Base-by-base conservation (phyloP, 2,329 filamentous ascomycete genomes). In the Aspergillus aculeatinus region DNA sequence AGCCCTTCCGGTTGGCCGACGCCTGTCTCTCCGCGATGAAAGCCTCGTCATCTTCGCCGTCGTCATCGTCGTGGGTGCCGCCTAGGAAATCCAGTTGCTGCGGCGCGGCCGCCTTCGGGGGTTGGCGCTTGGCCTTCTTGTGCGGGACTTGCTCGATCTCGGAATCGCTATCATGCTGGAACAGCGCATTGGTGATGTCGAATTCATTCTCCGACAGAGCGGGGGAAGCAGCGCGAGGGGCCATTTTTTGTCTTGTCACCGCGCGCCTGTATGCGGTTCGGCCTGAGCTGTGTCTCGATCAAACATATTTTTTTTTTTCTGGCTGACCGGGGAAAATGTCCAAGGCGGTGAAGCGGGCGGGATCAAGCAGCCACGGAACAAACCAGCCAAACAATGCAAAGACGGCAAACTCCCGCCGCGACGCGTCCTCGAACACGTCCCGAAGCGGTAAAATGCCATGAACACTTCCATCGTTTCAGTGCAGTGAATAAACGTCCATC, bases 21-120 rank as follows among this genome's bases (percentile, higher is more conserved):
- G 91, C 89, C 74, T 96, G 92, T 69, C 90, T 86, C 42, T 91
- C 85, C 10, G 93, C 92, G 76, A 99, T 99, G 71, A 97, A 98
- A 0, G 89, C 89, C 72, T 90, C 93, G 72, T 99, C 92, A 19
- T 80, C 82, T 47, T 81, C 80, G 57, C 78, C 78, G 57, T 75
- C 75, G 29, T 82, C 87, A 51, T 88, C 89, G 44, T 84, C 86
- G 29, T 77, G 79, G 19, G 73, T 81, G 61, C 74, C 80, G 60
- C 88, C 84, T 51, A 92, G 77, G 50, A 91, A 83, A 54, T 85
- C 83, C 33, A 77, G 70, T 33, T 69, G 69, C 65, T 69, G 65
- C 48, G 61, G 61, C 58, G 68, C 72, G 61, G 62, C 73, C 62
- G 64, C 74, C 68, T 69, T 78, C 55, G 59, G 67, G 14, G 14